Evolutionary conservation across 2,329 filamentous ascomycete genomes (phyloP), one percentile per base, ranked within the genome.

Genomic region (Thielaviopsis euricoi): DNA sequence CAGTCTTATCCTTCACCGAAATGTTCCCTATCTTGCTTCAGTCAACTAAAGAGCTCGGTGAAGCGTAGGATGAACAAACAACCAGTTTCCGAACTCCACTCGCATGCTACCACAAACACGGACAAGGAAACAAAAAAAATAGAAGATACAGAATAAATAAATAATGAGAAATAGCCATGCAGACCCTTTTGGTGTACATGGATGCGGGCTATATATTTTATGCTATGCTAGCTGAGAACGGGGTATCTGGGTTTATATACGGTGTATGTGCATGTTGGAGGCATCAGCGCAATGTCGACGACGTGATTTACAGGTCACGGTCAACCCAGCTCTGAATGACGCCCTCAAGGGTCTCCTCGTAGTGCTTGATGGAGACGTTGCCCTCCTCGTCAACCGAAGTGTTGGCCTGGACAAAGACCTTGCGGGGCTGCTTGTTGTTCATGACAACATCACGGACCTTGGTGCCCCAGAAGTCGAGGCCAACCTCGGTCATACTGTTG

Each of bases 321-420:
- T 89, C 86, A 2, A 76, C 85, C 76, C 81, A 94, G 70, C 87
- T 93, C 75, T 87, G 77, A 61, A 95, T 84, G 74, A 97, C 83
- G 6, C 90, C 90, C 69, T 86, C 80, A 6, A 84, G 74, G 6
- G 81, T 87, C 0, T 89, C 78, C 64, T 94, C 87, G 70, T 96
- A 96, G 72, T 96, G 89, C 73, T 84, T 87, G 70, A 95, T 71
- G 15, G 76, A 77, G 29, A 94, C 87, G 68, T 83, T 79, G 59
- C 86, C 87, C 0, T 78, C 80, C 13, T 77, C 72, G 61, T 85
- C 81, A 48, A 93, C 67, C 58, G 83, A 78, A 0, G 91, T 96
- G 70, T 95, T 97, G 60, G 88, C 89, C 74, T 96, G 90, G 57
- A 96, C 89, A 73, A 95, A 96, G 51, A 96, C 85, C 75, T 90